These are phyloP conservation scores for Zygnema cylindricum DNA, from an alignment of 139 green algal genomes.

Conservation along the genomic window DNA sequence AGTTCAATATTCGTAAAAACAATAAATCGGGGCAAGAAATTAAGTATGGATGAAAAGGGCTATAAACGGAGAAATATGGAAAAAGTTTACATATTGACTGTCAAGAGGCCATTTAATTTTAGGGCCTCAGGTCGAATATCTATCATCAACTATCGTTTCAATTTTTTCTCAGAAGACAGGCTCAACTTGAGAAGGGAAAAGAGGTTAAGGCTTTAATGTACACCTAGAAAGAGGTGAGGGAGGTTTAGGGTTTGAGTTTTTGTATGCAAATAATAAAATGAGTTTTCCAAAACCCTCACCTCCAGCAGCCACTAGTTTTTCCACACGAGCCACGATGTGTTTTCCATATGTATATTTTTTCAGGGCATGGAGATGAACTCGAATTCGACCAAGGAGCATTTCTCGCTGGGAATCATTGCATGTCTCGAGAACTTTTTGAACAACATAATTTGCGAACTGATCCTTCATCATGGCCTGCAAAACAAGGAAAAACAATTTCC, in stretches of 20 bases:
- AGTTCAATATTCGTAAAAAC: too few species aligned
- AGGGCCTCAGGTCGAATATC: neutral
- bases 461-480: conserved; percentile 83
- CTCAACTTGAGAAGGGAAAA: neutral
- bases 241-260: neutral
- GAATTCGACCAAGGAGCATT: conserved; percentile 75
- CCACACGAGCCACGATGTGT: conserved; percentile 89
- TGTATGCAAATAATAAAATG: neutral
- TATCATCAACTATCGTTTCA: neutral
- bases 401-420: conserved; percentile 77
- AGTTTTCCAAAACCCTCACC: conserved; percentile 19
- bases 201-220: too few species aligned
- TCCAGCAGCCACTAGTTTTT: conserved; percentile 71
- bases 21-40: too few species aligned
- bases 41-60: neutral
- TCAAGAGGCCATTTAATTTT: neutral
- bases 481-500: neutral
- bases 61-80: neutral
- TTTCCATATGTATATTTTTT: conserved; percentile 91
- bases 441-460: conserved; percentile 79
- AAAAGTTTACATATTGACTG: neutral
- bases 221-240: neutral
- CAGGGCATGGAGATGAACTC: conserved; percentile 77
- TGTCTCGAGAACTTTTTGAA: conserved; percentile 74
- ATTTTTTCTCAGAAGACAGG: neutral